Evolutionary conservation across 805 yeast species (phyloP), one percentile per base, ranked within the genome.

Genomic region (Torulaspora maleeae): DNA sequence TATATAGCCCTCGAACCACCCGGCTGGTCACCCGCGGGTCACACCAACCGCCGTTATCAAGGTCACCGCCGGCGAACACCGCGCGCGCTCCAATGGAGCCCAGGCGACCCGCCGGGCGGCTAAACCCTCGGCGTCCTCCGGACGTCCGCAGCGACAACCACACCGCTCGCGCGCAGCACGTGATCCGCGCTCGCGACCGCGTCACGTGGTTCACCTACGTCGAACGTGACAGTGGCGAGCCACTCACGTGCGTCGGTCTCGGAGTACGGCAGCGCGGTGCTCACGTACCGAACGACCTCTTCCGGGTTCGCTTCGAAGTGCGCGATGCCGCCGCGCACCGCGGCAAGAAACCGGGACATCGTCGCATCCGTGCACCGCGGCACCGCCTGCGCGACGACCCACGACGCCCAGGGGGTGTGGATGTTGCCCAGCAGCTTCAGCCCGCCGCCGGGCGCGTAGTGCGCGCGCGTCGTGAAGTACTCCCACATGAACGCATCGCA

Each of bases 401-500:
- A 89, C 2, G 95, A 85, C 9, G 96, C 91, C 97, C 97, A 89
- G 15, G 97, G 97, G 0, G 97, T 89, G 67, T 84, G 86, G 46
- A 89, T 88, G 53, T 85, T 86, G 12, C 95, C 97, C 49, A 89
- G 80, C 54, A 77, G 72, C 67, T 84, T 86, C 67, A 90, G 82
- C 56, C 88, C 96, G 16, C 78, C 76, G 44, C 69, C 75, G 5
- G 44, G 38, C 58, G 86, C 96, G 63, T 85, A 87, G 69, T 86
- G 89, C 61, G 78, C 79, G 61, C 89, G 89, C 27, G 90, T 80
- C 1, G 97, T 89, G 71, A 89, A 89, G 66, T 85, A 77, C 60
- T 89, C 97, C 97, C 97, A 89, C 95, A 90, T 85, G 66, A 89
- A 89, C 2, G 91, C 95, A 60, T 89, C 96, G 28, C 82, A 73